phyloP scores from a whole-genome alignment of 2,329 filamentous ascomycete genomes.

The Penicillium vulpinum region DNA sequence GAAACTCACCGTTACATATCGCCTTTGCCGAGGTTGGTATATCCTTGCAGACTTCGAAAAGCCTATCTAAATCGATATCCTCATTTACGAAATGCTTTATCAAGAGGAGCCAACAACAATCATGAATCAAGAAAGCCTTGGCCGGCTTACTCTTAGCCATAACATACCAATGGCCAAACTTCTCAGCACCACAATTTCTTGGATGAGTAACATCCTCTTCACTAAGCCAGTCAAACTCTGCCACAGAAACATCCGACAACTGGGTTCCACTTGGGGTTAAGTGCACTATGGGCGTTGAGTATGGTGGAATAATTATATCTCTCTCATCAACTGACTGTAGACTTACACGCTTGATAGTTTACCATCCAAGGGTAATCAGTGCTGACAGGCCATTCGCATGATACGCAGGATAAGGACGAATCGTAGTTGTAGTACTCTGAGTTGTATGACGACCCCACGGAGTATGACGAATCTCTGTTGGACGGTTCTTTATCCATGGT shows the following conservation, averaged over 20 bases:
- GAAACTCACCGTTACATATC: not conserved
- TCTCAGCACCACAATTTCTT: not conserved
- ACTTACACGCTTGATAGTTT: not conserved
- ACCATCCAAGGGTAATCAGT: not conserved
- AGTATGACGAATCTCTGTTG: no score
- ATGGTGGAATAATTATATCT: not conserved
- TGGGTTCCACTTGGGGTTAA: not conserved
- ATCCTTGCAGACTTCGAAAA: conserved; percentile 11
- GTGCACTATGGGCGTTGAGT: not conserved
- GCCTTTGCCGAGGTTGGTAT: not conserved
- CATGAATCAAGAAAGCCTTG: conserved; percentile 6
- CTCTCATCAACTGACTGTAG: not conserved
- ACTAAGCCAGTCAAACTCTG: not conserved
- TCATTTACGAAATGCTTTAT: conserved; percentile 3
- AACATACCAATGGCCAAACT: not conserved
- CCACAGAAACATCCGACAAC: not conserved
- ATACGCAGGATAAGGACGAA: no score
- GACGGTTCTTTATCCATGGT: no score
- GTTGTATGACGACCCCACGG: no score
- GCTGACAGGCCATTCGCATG: not conserved
- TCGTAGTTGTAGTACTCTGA: no score
- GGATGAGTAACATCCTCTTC: not conserved
- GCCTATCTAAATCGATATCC: conserved; percentile 4
- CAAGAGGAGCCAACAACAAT: conserved; percentile 4
- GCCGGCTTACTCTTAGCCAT: not conserved